Base-by-base conservation (phyloP, 306 rosid genomes). In the Hippophae rhamnoides region DNA sequence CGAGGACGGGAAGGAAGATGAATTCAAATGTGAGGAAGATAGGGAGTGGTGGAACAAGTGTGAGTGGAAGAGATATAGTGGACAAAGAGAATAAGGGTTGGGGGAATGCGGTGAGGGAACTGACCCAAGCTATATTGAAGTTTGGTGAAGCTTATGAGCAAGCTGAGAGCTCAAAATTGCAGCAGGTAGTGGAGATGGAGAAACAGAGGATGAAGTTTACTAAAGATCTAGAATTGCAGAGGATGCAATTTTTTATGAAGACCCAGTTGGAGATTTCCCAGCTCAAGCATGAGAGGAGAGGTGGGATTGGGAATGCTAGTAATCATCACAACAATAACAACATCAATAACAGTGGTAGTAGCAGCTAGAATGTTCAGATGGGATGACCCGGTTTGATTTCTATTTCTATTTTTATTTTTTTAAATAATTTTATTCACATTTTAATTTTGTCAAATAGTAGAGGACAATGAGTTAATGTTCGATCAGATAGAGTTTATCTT, bases 121-220 rank as follows among this genome's bases (percentile, higher is more conserved):
- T 93, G 81, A 82, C 97, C 1, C 75, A 71, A 41, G 97, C 99
- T 41, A 89, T 93, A 52, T 60, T 93, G 62, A 93, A 85, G 58
- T 89, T 93, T 9, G 99, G 99, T 6, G 94, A 93, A 52, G 94
- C 95, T 0, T 93, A 93, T 69, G 99, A 93, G 70, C 84, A 93
- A 18, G 94, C 95, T 0, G 99, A 93, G 80, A 86, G 78, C 23
- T 77, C 95, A 0, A 93, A 93, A 79, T 57, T 93, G 76, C 85
- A 84, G 69, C 99, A 93, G 69, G 81, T 89, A 50, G 85, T 84
- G 76, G 99, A 88, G 79, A 88, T 93, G 97, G 99, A 93, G 83
- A 93, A 88, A 81, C 99, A 93, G 82, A 76, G 99, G 66, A 93
- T 93, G 99, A 86, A 93, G 69, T 83, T 79, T 52, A 76, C 90